Base-by-base conservation (phyloP, 2,329 filamentous ascomycete genomes). In the Sclerotinia minor region DNA sequence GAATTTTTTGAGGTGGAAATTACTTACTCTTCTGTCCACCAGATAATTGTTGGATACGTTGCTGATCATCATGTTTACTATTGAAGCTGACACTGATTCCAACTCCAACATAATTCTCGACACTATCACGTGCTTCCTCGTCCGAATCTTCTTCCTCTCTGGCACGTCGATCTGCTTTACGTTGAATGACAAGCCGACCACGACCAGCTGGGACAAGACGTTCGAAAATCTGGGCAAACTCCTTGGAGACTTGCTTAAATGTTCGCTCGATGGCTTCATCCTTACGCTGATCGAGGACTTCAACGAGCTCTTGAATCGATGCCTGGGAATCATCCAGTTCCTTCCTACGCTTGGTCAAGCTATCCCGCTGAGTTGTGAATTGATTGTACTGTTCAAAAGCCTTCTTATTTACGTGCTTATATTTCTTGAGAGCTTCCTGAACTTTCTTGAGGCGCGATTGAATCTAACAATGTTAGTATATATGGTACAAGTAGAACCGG, bases 11-110 rank as follows among this genome's bases (percentile, higher is more conserved):
- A 50, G 35, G 52, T 38, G 38, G 64, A n/a, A 53, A 38, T n/a
- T 59, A 61, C 89, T 84, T 81, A 93, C 92, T 96, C 85, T 99
- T 99, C 77, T 99, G 95, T 44, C 95, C 95, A 83, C 95, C 95
- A 74, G 92, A 96, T 71, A 99, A 87, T 79, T 99, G 95, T 80
- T 97, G 93, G 75, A 99, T 98, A 71, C 93, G 91, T 78, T 99
- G 95, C 79, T 99, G 95, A 77, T 99, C 95, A 75, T 99, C 95
- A 72, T 97, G 91, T 80, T 97, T 97, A 73, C 92, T 96, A 82
- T 99, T 99, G 85, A 99, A 99, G 67, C 93, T 97, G 50, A 99
- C 95, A 75, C 91, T 94, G 80, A 99, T 98, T 55, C 94, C 94
- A 9, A 99, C 94, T 69, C 95, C 95, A 6, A 89, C 93, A 78